Evolutionary conservation across 2,329 filamentous ascomycete species (phyloP), one percentile per base, ranked within the genome.

Genomic region (Beauveria sp.): DNA sequence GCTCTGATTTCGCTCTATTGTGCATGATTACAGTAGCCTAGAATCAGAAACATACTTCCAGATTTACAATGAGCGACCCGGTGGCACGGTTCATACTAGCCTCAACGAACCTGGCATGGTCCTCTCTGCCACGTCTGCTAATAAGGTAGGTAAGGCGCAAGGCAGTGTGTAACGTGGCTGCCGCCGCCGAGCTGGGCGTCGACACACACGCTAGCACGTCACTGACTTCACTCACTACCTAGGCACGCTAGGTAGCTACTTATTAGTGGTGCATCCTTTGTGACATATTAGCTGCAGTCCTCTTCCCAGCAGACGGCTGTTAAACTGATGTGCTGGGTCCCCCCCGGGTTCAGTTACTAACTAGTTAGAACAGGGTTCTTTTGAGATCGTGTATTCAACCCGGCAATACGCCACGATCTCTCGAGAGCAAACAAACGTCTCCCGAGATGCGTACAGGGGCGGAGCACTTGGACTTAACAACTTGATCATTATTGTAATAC

Each of bases 371-470:
- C 48, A 51, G 40, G 57, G 57, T 51, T 60, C 34, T 60, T 50
- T 26, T 26, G 7, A 52, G 48, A 60, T 60, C 57, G 38, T 45
- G 28, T 51, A 5, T 45, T 34, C 57, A 45, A 60, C 57, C 57
- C 45, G 38, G 57, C 43, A 45, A 43, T 43, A 52, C 57, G 57
- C 57, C 57, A 60, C 57, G 57, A 60, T 60, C 57, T 52, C 57
- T 38, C 18, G 16, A 58, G n/a, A 45, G 48, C 46, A 42, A 60
- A 38, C 57, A 60, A 52, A 60, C 20, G 3, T 24, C 10, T 31
- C 31, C 45, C 45, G 8, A 40, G n/a, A 45, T 51, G 22, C n/a
- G 40, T 52, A 43, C 48, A 52, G 22, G 48, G 38, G 55, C 55
- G 55, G 46, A 58, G 55, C 45, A 45, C n/a, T n/a, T n/a, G n/a